A percentile compares a stretch with the other conserved stretches of the same genome.
Evolutionary conservation across 176 grass and related monocot genomes (phyloP).

Genomic region (Urochloa ruziziensis): DNA sequence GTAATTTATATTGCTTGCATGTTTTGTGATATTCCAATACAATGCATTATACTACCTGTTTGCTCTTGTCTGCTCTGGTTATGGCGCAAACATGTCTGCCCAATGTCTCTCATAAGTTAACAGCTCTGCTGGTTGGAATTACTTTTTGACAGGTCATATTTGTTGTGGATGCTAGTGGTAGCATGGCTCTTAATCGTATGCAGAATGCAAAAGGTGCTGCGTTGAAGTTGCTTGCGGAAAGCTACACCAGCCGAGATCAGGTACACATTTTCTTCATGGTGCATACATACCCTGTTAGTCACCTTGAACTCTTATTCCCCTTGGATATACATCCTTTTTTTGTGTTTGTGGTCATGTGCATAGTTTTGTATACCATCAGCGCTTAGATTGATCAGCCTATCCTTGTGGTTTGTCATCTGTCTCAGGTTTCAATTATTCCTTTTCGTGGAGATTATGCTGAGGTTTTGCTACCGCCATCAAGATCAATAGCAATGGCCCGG

Average conservation of each 20-base stretch:
- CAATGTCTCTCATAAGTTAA: not conserved
- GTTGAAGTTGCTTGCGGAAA: slow-evolving; percentile 93
- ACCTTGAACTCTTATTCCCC: not conserved
- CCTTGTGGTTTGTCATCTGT: slow-evolving; percentile 13
- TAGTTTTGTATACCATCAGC: slow-evolving; percentile 17
- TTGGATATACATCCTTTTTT: not conserved
- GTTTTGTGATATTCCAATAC: not conserved
- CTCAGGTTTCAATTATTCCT: slow-evolving; percentile 93
- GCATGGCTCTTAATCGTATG: slow-evolving; percentile 99
- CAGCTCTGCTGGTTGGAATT: not conserved
- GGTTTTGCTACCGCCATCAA: slow-evolving; percentile 93
- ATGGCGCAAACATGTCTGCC: not conserved
- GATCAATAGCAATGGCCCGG: slow-evolving; percentile 98
- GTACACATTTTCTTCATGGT: slow-evolving; percentile 34
- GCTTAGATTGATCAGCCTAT: not conserved
- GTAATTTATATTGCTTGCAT: not conserved
- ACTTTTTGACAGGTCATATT: slow-evolving; percentile 80
- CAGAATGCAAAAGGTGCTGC: slow-evolving; percentile 98
- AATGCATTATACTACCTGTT: slow-evolving; percentile 2
- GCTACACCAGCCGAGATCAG: slow-evolving; percentile 99
- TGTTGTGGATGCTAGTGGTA: slow-evolving; percentile 98
- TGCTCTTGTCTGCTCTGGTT: not conserved
- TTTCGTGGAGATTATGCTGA: slow-evolving; percentile 99
- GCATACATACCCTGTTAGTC: not conserved
- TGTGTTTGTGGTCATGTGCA: not conserved